Evolutionary conservation across 371 early-diverging fungal genomes (phyloP), one percentile per base, ranked within the genome.

Genomic region (Mortierella sp.): DNA sequence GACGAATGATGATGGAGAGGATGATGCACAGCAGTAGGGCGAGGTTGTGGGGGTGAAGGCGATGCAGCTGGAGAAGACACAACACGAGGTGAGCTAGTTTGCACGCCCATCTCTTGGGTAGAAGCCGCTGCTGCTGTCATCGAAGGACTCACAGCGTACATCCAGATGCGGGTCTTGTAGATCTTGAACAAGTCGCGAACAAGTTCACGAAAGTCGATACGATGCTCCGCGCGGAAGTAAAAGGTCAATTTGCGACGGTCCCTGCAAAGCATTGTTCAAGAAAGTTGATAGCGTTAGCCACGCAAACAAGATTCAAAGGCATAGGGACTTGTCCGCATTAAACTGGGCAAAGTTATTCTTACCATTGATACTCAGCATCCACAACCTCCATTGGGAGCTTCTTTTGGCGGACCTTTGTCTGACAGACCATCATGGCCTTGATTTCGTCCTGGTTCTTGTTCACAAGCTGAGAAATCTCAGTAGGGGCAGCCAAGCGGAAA

Each of bases 131-230:
- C 60, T 35, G 45, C 45, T 45, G 45, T 18, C 76, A 65, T 78
- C 10, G 75, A 55, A 4, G 83, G 84, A 70, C 83, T 81, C 11
- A 86, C 87, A 32, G 89, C 92, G 74, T 88, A 90, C 97, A 99
- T 97, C 99, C 99, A 99, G 75, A 99, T 99, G 61, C 99, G 93
- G 9, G 98, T 98, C 88, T 99, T 99, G 89, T 98, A 99, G 49
- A 96, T 93, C 86, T 98, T 98, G 88, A 99, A 99, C 59, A 99
- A 88, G 62, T 99, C 99, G 49, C 97, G 93, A 66, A 99, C 99
- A 40, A 99, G 90, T 77, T 99, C 99, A 63, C 99, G 92, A 85
- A 99, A 99, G 86, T 99, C 99, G 62, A 99, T 96, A 55, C 99
- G 91, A 64, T 93, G 92, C 54, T 97, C 97, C n/a, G 97, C 96